Base-by-base conservation (phyloP, 1,284 basidiomycete species). In the Microbotryum scabiosae region DNA sequence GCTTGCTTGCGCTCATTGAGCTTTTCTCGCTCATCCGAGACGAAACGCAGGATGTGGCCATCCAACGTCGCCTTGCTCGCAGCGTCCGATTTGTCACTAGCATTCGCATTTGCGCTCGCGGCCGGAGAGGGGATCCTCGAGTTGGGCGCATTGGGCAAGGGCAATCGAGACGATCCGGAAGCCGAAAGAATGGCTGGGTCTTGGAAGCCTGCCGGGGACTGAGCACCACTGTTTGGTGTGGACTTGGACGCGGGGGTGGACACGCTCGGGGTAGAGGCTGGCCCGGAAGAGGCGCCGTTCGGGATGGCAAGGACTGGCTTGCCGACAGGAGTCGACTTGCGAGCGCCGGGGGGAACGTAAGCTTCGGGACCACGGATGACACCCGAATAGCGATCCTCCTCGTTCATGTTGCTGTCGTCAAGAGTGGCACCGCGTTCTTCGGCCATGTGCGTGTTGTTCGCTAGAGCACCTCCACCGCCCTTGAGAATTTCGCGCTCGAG, bases 361-460 rank as follows among this genome's bases (percentile, higher is more conserved):
- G 94, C 93, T 71, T 87, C 88, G 23, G 85, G 82, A 51, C 85
- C 82, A 61, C 94, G 87, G 52, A 89, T 85, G 46, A 98, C 94
- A 43, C 91, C 91, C 63, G 90, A 88, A 75, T 93, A 97, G 75
- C 89, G 93, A 79, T 97, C 92, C 77, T 97, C 96, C 77, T 98
- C 94, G 73, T 94, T 90, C 61, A 81, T 75, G 28, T 86, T 85
- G 65, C 81, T 84, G 69, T 88, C 87, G 69, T 86, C 87, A 44
- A 65, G 57, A 14, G 80, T 78, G 70, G 86, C 76, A 53, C 84
- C 84, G 64, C 94, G 84, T 77, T 98, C 94, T 75, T 98, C 94
- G 54, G 87, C 85, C 57, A 97, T 75, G 75, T 98, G 94, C 2
- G 85, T 77, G 75, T 97, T 98, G 73, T 65, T 70, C 30, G 72